These are phyloP conservation scores for Wickerhamiella lipophila DNA, from an alignment of 805 yeast species.

Conservation along the genomic window DNA sequence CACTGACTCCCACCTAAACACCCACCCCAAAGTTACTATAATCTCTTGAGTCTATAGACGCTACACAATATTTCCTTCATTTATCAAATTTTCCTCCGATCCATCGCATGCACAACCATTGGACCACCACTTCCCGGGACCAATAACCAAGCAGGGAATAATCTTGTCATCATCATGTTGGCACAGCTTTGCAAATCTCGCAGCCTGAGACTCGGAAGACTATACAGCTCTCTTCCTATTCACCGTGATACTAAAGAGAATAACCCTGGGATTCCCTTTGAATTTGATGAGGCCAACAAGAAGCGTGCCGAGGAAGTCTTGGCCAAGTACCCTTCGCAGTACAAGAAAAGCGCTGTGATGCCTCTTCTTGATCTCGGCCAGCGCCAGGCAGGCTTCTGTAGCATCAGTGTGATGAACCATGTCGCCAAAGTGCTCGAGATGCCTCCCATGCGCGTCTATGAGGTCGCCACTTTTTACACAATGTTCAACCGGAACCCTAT, in stretches of 20 bases:
- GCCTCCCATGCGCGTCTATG: slow-evolving; percentile 92
- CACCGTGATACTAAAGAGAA: slow-evolving; percentile 63
- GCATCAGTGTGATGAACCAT: slow-evolving; percentile 78
- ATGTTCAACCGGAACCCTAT: slow-evolving; percentile 80
- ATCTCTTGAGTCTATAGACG: no score
- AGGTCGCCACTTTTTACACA: slow-evolving; percentile 84
- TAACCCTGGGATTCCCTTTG: slow-evolving; percentile 57
- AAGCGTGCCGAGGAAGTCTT: slow-evolving; percentile 60
- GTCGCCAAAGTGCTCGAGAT: slow-evolving; percentile 73
- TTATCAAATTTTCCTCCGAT: no score
- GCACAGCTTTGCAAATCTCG: slow-evolving; percentile 8
- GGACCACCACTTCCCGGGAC: not conserved
- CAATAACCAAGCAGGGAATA: slow-evolving; percentile 6
- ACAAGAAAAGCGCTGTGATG: slow-evolving; percentile 81
- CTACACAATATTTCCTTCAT: no score
- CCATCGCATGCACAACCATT: not conserved
- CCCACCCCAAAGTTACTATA: no score
- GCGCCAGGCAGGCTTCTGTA: slow-evolving; percentile 75
- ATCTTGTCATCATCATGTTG: slow-evolving; percentile 9
- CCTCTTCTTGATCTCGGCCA: slow-evolving; percentile 78
- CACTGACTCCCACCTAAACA: no score
- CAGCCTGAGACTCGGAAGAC: not conserved
- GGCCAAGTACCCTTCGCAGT: slow-evolving; percentile 72
- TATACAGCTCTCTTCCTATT: slow-evolving; percentile 31
- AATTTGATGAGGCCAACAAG: slow-evolving; percentile 52